phyloP scores from a whole-genome alignment of 2,329 filamentous ascomycete species.

The Xenoacremonium recifei region DNA sequence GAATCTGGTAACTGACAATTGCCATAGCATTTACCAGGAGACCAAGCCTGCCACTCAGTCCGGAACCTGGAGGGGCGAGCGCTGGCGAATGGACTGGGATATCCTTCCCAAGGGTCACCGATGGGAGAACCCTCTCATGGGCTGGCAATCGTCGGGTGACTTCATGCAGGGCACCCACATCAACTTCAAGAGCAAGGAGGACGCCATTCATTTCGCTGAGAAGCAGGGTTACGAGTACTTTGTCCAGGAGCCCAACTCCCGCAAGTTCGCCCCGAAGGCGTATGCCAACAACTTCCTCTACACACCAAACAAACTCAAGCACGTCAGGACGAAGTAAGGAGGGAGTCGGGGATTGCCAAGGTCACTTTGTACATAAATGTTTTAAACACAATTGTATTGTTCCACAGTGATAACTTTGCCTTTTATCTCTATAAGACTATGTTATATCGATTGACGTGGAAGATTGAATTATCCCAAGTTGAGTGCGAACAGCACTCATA shows the following conservation, averaged over 20 bases:
- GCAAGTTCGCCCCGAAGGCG: constrained; percentile 81
- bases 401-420: constrained; percentile 1
- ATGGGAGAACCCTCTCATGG: constrained; percentile 98
- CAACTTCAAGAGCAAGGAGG: constrained; percentile 89
- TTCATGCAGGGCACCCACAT: constrained; percentile 92
- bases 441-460: neutral
- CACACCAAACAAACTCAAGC: constrained; percentile 82
- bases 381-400: constrained; percentile 17
- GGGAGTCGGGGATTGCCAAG: constrained; percentile 7
- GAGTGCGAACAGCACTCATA: too few species aligned
- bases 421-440: neutral
- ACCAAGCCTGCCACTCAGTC: constrained; percentile 96
- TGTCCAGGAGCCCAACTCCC: constrained; percentile 91
- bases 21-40: constrained; percentile 80
- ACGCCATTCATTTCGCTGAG: constrained; percentile 91
- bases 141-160: constrained; percentile 95
- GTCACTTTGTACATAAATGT: constrained; percentile 32
- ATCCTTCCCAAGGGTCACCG: constrained; percentile 86
- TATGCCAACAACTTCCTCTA: constrained; percentile 97
- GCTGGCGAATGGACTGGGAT: constrained; percentile 99
- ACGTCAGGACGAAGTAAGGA: constrained; percentile 72
- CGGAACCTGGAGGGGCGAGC: constrained; percentile 76
- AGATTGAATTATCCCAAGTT: too few species aligned
- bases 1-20: constrained; percentile 15
- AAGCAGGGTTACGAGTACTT: constrained; percentile 99